A percentile compares a stretch with the other conserved stretches of the same genome.
Evolutionary conservation across 495 filamentous ascomycete genomes (phyloP).

Genomic region (Bombardia bombarda): DNA sequence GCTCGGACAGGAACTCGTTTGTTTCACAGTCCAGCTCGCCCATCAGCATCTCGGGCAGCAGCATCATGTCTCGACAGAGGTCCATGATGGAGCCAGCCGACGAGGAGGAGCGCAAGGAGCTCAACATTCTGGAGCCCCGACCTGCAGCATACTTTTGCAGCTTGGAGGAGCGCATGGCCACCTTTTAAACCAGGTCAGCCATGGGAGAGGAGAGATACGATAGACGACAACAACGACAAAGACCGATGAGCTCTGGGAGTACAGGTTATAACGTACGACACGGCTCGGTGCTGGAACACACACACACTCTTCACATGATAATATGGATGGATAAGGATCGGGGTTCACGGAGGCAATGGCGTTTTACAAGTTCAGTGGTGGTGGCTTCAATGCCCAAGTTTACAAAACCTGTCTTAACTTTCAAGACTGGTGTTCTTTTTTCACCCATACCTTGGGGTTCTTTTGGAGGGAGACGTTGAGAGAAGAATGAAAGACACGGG

Average conservation of each 20-base stretch:
- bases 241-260: too few relatives aligned
- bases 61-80: slow-evolving; percentile 41
- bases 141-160: slow-evolving; percentile 48
- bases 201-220: background rate
- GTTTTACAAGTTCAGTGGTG: too few relatives aligned
- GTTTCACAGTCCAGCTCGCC: slow-evolving; percentile 33
- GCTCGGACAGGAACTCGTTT: slow-evolving; percentile 31
- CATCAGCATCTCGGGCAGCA: slow-evolving; percentile 41
- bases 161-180: slow-evolving; percentile 44
- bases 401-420: too few relatives aligned
- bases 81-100: slow-evolving; percentile 37
- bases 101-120: slow-evolving; percentile 38
- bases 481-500: too few relatives aligned
- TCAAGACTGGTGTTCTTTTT: too few relatives aligned
- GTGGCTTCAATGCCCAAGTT: too few relatives aligned
- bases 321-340: too few relatives aligned
- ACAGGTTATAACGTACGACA: background rate
- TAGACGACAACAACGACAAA: background rate
- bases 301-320: slow-evolving; percentile 1
- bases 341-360: too few relatives aligned
- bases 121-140: slow-evolving; percentile 45
- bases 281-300: slow-evolving; percentile 8
- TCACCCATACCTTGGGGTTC: too few relatives aligned
- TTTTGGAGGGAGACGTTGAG: too few relatives aligned
- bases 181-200: slow-evolving; percentile 13